Percentiles rank a stretch among this genome's conserved stretches.
Evolutionary conservation across 2,329 filamentous ascomycete species (phyloP).

Genomic region (Paraconiothyrium brasiliense): DNA sequence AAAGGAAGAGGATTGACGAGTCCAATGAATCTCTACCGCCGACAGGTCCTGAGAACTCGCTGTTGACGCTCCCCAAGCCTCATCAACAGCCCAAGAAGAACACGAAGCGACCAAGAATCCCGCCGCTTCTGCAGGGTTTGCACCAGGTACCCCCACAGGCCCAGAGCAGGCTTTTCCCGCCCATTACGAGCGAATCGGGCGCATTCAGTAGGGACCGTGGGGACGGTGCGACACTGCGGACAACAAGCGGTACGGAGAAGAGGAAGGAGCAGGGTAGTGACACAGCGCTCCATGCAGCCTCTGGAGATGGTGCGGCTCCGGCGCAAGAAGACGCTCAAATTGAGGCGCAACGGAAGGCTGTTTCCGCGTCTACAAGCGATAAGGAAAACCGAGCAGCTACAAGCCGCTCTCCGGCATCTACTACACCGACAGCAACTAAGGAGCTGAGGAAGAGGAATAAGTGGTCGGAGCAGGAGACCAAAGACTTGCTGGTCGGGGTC

Average conservation of each 20-base stretch:
- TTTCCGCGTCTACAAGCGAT: slow-evolving; percentile 5
- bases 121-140: slow-evolving; percentile 65
- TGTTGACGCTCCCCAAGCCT: slow-evolving; percentile 52
- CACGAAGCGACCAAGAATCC: slow-evolving; percentile 51
- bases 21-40: slow-evolving; percentile 24
- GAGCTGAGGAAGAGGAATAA: slow-evolving; percentile 64
- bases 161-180: slow-evolving; percentile 68
- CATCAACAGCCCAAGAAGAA: slow-evolving; percentile 44
- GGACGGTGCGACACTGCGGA: slow-evolving; percentile 26
- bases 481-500: slow-evolving; percentile 66
- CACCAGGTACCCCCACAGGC: slow-evolving; percentile 68
- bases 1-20: slow-evolving; percentile 33
- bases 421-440: slow-evolving; percentile 28
- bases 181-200: slow-evolving; percentile 63
- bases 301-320: background rate
- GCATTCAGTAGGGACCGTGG: slow-evolving; percentile 34
- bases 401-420: slow-evolving; percentile 4
- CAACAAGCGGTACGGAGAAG: slow-evolving; percentile 20
- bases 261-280: slow-evolving; percentile 20
- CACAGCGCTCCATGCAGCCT: background rate
- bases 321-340: background rate
- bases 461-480: slow-evolving; percentile 71
- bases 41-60: slow-evolving; percentile 28
- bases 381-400: slow-evolving; percentile 11
- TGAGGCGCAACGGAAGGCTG: background rate